phyloP scores from a whole-genome alignment of 2,329 filamentous ascomycete species.

The Pleurostoma richardsiae region DNA sequence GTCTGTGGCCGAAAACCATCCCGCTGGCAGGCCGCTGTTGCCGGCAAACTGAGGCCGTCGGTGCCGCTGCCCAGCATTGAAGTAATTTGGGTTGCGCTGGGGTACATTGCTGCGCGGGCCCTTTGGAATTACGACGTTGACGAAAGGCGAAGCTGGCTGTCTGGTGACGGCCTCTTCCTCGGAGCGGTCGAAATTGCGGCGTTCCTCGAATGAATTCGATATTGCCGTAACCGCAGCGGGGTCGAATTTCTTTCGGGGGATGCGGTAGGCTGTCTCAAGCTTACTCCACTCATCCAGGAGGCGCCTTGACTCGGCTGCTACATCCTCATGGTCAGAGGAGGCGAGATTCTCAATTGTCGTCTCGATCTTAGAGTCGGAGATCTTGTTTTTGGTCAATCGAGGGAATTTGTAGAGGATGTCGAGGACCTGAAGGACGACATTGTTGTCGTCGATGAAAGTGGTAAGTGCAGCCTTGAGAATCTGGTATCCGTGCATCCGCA shows the following conservation, averaged over 20 bases:
- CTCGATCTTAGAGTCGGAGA: conserved; percentile 93
- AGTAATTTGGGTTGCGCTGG: conserved; percentile 48
- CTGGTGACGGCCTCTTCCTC: conserved; percentile 21
- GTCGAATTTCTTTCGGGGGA: conserved; percentile 83
- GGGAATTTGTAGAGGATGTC: conserved; percentile 87
- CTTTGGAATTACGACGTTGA: conserved; percentile 49
- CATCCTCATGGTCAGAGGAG: conserved; percentile 65
- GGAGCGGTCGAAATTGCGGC: conserved; percentile 53
- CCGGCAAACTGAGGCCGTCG: conserved; percentile 45
- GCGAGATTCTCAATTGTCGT: conserved; percentile 67
- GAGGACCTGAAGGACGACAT: conserved; percentile 83
- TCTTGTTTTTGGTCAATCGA: conserved; percentile 92
- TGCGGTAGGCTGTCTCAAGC: conserved; percentile 85
- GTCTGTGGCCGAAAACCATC: conserved; percentile 78
- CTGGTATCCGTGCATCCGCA: conserved; percentile 95
- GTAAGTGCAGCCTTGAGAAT: conserved; percentile 84
- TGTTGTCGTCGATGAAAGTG: conserved; percentile 83
- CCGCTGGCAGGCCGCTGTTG: conserved; percentile 61
- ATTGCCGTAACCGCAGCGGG: conserved; percentile 49
- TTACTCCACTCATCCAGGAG: conserved; percentile 84
- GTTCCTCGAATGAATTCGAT: conserved; percentile 53
- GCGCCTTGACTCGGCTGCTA: conserved; percentile 64
- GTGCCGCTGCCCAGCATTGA: conserved; percentile 36
- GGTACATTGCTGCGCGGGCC: conserved; percentile 56
- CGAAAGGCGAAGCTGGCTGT: conserved; percentile 36